These are phyloP conservation scores for Pinus tabuliformis DNA, from an alignment of 75 land plant species.

Conservation along the genomic window DNA sequence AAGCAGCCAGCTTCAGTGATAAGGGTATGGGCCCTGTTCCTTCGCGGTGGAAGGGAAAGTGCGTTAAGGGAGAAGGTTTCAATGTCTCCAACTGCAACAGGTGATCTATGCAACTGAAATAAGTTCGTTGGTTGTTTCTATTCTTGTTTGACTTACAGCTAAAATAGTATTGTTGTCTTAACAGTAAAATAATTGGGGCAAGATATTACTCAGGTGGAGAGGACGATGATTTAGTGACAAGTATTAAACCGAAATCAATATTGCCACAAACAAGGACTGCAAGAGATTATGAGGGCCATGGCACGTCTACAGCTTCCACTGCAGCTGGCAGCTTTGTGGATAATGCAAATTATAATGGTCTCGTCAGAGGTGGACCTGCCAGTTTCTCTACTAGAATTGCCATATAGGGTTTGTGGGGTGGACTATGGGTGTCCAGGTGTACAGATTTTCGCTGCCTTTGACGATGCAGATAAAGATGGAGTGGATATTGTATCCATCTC, in stretches of 20 bases:
- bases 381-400: slow-evolving; percentile 6
- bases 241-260: neutral
- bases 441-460: slow-evolving; percentile 52
- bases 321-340: slow-evolving; percentile 49
- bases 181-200: too few relatives aligned
- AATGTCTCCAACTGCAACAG: too few relatives aligned
- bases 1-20: too few relatives aligned
- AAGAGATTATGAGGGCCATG: slow-evolving; percentile 69
- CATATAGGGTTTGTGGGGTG: slow-evolving; percentile 35
- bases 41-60: too few relatives aligned
- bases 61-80: too few relatives aligned
- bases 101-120: too few relatives aligned
- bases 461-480: slow-evolving; percentile 55
- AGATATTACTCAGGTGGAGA: slow-evolving; percentile 18
- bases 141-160: too few relatives aligned
- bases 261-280: slow-evolving; percentile 29
- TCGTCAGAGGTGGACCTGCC: slow-evolving; percentile 53
- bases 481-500: slow-evolving; percentile 64
- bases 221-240: too few relatives aligned
- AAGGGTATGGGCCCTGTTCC: too few relatives aligned
- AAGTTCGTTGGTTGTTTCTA: too few relatives aligned
- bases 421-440: slow-evolving; percentile 28
- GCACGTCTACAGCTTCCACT: slow-evolving; percentile 71
- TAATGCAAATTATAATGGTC: slow-evolving; percentile 58
- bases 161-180: too few relatives aligned